Percentiles rank a stretch among this genome's conserved stretches.
phyloP scores from a whole-genome alignment of 2,329 filamentous ascomycete species.

The Colletotrichum euphorbiae region DNA sequence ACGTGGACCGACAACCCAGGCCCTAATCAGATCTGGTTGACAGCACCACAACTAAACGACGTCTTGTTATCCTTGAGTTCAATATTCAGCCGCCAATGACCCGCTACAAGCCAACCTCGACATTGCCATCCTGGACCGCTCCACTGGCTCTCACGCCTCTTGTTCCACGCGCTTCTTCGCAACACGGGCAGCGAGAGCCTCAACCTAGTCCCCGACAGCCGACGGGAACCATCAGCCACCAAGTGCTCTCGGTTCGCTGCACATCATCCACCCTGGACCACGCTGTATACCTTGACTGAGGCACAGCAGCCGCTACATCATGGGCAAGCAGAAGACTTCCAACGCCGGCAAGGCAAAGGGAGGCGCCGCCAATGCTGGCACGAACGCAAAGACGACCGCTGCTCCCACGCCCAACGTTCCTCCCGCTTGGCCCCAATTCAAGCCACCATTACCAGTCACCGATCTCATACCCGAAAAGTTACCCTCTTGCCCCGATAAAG shows the following conservation, averaged over 20 bases:
- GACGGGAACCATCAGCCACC: slow-evolving; percentile 30
- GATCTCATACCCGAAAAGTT: slow-evolving; percentile 71
- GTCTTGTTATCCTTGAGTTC: background rate
- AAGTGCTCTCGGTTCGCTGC: slow-evolving; percentile 24
- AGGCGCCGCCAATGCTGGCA: slow-evolving; percentile 8
- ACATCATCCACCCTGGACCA: slow-evolving; percentile 24
- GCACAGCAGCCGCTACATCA: slow-evolving; percentile 41
- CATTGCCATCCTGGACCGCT: background rate
- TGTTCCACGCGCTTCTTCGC: slow-evolving; percentile 21
- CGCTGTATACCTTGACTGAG: slow-evolving; percentile 7
- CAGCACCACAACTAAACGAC: slow-evolving; percentile 15
- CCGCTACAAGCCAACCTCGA: background rate
- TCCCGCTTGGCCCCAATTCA: slow-evolving; percentile 77
- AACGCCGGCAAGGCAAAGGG: slow-evolving; percentile 35
- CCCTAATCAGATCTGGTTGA: slow-evolving; percentile 20
- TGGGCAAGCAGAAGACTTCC: slow-evolving; percentile 42
- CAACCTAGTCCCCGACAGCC: slow-evolving; percentile 31
- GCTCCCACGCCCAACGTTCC: slow-evolving; percentile 39
- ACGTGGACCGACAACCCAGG: slow-evolving; percentile 12
- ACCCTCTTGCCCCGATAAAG: slow-evolving; percentile 66
- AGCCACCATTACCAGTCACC: slow-evolving; percentile 73
- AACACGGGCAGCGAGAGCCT: slow-evolving; percentile 28
- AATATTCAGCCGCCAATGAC: slow-evolving; percentile 10
- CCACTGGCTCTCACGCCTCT: slow-evolving; percentile 16
- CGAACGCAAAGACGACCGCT: slow-evolving; percentile 31